Conservation (phyloP, 805 yeast genomes). For the Kurtzmaniella cleridarum region DNA sequence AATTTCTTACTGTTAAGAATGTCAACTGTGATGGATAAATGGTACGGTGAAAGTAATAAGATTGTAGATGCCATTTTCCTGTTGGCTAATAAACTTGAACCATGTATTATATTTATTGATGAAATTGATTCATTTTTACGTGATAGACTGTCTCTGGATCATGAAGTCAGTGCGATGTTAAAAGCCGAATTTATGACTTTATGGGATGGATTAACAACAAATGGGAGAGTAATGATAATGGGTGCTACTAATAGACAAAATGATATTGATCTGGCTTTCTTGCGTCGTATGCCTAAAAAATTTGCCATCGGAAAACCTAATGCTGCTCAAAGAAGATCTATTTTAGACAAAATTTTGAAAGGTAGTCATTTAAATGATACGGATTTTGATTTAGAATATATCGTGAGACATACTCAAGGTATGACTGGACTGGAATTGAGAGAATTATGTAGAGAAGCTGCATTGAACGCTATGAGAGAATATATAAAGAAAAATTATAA, state of each 20-base stretch:
- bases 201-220: slow-evolving; percentile 86
- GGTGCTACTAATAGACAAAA: slow-evolving; percentile 94
- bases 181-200: slow-evolving; percentile 97
- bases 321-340: slow-evolving; percentile 59
- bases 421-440: slow-evolving; percentile 84
- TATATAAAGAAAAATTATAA: slow-evolving; percentile 58
- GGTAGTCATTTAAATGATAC: slow-evolving; percentile 55
- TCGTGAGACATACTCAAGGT: slow-evolving; percentile 62
- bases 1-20: slow-evolving; percentile 85
- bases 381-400: slow-evolving; percentile 52
- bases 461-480: slow-evolving; percentile 82
- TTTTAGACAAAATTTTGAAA: slow-evolving; percentile 60
- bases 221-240: slow-evolving; percentile 77
- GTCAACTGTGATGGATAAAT: slow-evolving; percentile 93
- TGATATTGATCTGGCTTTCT: slow-evolving; percentile 88
- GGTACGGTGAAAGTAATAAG: slow-evolving; percentile 96
- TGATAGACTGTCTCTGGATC: slow-evolving; percentile 78
- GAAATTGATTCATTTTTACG: slow-evolving; percentile 93
- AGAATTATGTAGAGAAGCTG: slow-evolving; percentile 91
- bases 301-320: slow-evolving; percentile 76
- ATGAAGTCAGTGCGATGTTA: slow-evolving; percentile 90
- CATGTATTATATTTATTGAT: slow-evolving; percentile 92
- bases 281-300: slow-evolving; percentile 88
- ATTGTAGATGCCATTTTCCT: slow-evolving; percentile 90
- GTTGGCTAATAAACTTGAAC: slow-evolving; percentile 82